phyloP scores from a whole-genome alignment of 768 basidiomycete genomes.

The Dictyophora rubrovolvata region DNA sequence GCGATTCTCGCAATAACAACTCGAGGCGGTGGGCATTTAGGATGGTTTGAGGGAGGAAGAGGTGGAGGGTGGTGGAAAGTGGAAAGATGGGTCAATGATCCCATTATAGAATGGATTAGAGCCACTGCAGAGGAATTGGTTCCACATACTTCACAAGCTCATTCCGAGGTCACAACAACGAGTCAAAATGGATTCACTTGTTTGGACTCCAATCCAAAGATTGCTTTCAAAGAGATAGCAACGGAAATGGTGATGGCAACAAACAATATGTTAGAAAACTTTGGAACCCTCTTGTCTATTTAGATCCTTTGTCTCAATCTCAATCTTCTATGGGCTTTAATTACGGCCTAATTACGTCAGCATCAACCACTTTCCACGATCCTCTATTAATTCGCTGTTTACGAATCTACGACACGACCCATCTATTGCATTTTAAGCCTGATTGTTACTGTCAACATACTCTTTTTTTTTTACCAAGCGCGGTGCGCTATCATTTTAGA shows the following conservation, averaged over 20 bases:
- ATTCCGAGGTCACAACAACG: slow-evolving; percentile 24
- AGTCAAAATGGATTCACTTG: slow-evolving; percentile 51
- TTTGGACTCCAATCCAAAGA: slow-evolving; percentile 43
- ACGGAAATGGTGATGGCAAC: slow-evolving; percentile 30
- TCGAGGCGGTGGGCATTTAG: slow-evolving; percentile 62
- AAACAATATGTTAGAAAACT: not conserved
- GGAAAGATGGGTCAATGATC: slow-evolving; percentile 57
- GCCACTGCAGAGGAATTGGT: slow-evolving; percentile 45
- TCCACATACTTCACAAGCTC: slow-evolving; percentile 18
- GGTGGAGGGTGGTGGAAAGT: slow-evolving; percentile 20
- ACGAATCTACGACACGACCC: not conserved
- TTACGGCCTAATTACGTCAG: not conserved
- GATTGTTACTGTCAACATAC: not conserved
- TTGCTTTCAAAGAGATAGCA: slow-evolving; percentile 48
- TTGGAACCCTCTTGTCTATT: not conserved
- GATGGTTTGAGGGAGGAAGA: slow-evolving; percentile 61
- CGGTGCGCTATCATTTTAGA: slow-evolving; percentile 4
- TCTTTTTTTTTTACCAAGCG: slow-evolving; percentile 6
- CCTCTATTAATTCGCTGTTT: not conserved
- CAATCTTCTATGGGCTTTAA: not conserved
- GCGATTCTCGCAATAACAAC: slow-evolving; percentile 47
- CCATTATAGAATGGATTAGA: slow-evolving; percentile 63
- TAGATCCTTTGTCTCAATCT: not conserved
- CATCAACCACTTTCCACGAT: not conserved
- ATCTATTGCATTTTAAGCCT: not conserved